A percentile compares a stretch with the other conserved stretches of the same genome.
These are phyloP conservation scores for Aquilaria agallochum DNA, from an alignment of 441 rosid species.

Conservation along the genomic window DNA sequence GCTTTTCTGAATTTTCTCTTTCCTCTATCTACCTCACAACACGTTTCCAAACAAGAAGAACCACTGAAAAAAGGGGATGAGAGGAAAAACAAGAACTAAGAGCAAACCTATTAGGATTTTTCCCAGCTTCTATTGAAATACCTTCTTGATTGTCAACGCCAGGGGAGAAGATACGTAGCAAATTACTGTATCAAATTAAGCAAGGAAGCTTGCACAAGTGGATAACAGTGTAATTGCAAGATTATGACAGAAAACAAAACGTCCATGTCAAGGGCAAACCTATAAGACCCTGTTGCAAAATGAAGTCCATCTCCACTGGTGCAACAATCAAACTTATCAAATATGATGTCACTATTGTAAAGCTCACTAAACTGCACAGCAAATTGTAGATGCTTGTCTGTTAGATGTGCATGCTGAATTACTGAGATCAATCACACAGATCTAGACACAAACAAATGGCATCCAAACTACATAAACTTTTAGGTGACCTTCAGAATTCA, in stretches of 20 bases:
- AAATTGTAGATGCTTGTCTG: background rate
- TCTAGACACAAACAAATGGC: no score
- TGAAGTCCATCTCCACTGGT: constrained; percentile 55
- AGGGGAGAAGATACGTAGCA: constrained; percentile 46
- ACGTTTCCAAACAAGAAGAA: no score
- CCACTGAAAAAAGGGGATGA: background rate
- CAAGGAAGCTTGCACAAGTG: background rate
- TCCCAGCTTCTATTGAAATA: constrained; percentile 47
- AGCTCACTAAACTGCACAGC: constrained; percentile 56
- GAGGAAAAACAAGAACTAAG: background rate
- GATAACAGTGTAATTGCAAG: no score
- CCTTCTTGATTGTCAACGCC: constrained; percentile 47
- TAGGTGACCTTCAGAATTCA: no score
- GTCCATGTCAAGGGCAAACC: constrained; percentile 26
- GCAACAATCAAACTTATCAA: constrained; percentile 76
- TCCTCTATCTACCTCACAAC: background rate
- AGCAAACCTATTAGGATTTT: constrained; percentile 50
- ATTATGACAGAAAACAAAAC: no score
- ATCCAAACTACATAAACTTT: background rate
- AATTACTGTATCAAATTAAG: constrained; percentile 39
- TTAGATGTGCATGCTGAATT: background rate
- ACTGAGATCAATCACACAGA: no score
- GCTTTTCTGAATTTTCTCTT: background rate
- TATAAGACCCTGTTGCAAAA: constrained; percentile 77
- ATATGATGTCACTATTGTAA: constrained; percentile 62